Evolutionary conservation across 2,329 filamentous ascomycete genomes (phyloP), one percentile per base, ranked within the genome.

Genomic region (Drechslerella coelobrocha): DNA sequence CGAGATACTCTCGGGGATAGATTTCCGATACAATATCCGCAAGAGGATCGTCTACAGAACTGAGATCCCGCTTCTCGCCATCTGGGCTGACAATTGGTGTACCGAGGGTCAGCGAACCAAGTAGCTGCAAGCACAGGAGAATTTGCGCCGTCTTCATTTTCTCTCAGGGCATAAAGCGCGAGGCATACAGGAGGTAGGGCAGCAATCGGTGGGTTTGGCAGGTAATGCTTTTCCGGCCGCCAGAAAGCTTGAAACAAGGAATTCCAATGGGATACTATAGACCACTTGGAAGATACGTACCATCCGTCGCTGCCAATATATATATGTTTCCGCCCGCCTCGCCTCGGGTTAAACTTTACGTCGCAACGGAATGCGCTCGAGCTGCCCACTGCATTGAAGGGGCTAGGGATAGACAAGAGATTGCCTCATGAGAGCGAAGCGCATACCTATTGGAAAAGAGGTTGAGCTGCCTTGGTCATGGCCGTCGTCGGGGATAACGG

Each of bases 1-100:
- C 65, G 2, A 71, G 59, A 17, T 71, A 71, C 41, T 71, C 65
- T 26, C 65, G 52, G 17, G 65, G 59, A 19, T 71, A 71, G 31
- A 71, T 24, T 19, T 62, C 57, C 8, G 65, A 71, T n/a, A 53
- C 55, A 17, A 69, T 61, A 2, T 57, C 65, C 17, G 61, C 53
- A 19, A 71, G 52, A 34, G 41, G 41, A 27, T 71, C 65, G 23
- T 19, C 19, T 27, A 55, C 39, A n/a, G n/a, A n/a, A n/a, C 3
- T 53, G 29, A 9, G 48, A 50, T 17, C 53, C 27, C 65, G 21
- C 45, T 59, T 71, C 24, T 63, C 65, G n/a, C 54, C 56, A 23
- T 29, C 14, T 14, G 47, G 14, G 26, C 41, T 48, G 23, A 27
- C 37, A 17, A 71, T 47, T 5, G 65, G 65, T 2, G 21, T 45